Evolutionary conservation across 768 basidiomycete species (phyloP).

Genomic region (Amanita polypyramis): DNA sequence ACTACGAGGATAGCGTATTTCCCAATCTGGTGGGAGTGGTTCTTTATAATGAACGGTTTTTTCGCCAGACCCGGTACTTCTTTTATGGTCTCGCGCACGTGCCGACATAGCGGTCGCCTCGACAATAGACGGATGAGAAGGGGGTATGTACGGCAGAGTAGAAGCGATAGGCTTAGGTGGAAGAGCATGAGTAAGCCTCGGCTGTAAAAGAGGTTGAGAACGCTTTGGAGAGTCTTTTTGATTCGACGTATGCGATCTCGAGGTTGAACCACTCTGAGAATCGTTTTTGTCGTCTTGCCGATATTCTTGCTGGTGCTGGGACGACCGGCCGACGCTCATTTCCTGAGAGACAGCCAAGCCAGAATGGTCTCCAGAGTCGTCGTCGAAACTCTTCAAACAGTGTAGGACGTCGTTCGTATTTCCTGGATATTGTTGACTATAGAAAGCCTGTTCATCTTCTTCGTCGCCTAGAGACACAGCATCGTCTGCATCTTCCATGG

Average conservation of each 20-base stretch:
- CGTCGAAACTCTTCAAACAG: background rate
- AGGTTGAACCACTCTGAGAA: constrained; percentile 11
- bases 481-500: constrained; percentile 24
- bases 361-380: background rate
- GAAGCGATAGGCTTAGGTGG: constrained; percentile 55
- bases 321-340: background rate
- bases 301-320: background rate
- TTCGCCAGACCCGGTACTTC: constrained; percentile 16
- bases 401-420: background rate
- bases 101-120: constrained; percentile 52
- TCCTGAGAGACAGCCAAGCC: background rate
- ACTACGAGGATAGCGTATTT: constrained; percentile 40
- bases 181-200: constrained; percentile 51
- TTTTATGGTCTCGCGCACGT: constrained; percentile 32
- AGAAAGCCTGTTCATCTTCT: constrained; percentile 54
- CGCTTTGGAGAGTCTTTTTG: constrained; percentile 12
- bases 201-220: constrained; percentile 15
- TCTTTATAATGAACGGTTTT: constrained; percentile 14
- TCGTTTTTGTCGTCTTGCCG: background rate
- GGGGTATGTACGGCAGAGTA: constrained; percentile 39
- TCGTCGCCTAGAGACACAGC: constrained; percentile 67
- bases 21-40: constrained; percentile 50
- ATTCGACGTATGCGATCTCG: constrained; percentile 6
- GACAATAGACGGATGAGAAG: constrained; percentile 48
- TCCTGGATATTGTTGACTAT: constrained; percentile 15